A percentile compares a stretch with the other conserved stretches of the same genome.
Conservation (phyloP, 192 early-diverging fungal species). For the Gaertneriomyces semiglobifer region DNA sequence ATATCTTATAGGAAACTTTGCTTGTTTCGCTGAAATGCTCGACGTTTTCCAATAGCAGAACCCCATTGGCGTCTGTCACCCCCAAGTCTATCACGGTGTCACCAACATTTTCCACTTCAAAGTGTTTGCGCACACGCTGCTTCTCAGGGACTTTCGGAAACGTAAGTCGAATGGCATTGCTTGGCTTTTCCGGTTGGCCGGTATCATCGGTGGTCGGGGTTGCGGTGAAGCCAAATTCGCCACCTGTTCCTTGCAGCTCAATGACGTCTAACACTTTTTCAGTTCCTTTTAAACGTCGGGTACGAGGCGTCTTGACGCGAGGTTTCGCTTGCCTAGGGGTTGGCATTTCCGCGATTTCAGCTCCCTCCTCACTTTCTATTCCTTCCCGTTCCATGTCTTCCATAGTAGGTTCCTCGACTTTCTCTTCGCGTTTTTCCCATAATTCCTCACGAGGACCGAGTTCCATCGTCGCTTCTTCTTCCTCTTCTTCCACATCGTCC, state of each 20-base stretch:
- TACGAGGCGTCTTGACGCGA: conserved; percentile 14
- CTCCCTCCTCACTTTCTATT: not conserved
- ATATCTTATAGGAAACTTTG: conserved; percentile 35
- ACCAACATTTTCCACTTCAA: conserved; percentile 55
- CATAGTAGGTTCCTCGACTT: not conserved
- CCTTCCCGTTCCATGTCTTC: conserved; percentile 17
- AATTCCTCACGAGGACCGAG: conserved; percentile 1
- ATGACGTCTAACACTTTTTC: conserved; percentile 31
- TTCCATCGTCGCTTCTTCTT: conserved; percentile 17
- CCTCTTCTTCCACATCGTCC: conserved; percentile 26
- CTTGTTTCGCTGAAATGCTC: conserved; percentile 13
- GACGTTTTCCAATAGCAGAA: conserved; percentile 19
- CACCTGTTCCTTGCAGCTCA: conserved; percentile 31
- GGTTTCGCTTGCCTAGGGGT: not conserved
- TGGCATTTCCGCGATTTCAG: not conserved
- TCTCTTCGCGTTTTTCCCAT: too few species aligned
- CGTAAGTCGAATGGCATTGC: conserved; percentile 41
- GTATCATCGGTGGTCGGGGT: conserved; percentile 9
- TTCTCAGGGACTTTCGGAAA: conserved; percentile 43
- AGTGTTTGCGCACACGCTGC: conserved; percentile 42
- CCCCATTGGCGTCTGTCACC: conserved; percentile 28
- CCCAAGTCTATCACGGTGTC: conserved; percentile 49
- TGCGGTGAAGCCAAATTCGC: conserved; percentile 37
- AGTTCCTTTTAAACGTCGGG: conserved; percentile 26
- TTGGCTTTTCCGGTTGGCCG: conserved; percentile 1